A percentile compares a stretch with the other conserved stretches of the same genome.
phyloP scores from a whole-genome alignment of 495 filamentous ascomycete genomes.

The Podospora didyma region DNA sequence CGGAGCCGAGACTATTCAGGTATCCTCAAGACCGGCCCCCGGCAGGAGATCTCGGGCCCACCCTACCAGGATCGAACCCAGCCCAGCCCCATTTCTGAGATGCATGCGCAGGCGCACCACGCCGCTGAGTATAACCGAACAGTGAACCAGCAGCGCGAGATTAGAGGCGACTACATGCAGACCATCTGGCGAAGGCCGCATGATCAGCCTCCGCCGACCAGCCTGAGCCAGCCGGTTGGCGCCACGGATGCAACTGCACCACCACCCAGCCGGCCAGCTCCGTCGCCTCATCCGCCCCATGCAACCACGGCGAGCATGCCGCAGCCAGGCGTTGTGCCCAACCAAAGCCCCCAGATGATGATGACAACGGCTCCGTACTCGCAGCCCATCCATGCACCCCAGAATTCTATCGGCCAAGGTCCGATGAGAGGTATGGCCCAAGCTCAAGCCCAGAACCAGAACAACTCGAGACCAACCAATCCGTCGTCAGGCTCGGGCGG shows the following conservation, averaged over 20 bases:
- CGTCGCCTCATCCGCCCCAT: slow-evolving; percentile 51
- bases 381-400: slow-evolving; percentile 49
- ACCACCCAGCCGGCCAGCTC: slow-evolving; percentile 44
- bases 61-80: slow-evolving; percentile 86
- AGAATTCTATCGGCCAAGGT: slow-evolving; percentile 45
- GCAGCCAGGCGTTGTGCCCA: slow-evolving; percentile 39
- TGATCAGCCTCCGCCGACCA: slow-evolving; percentile 60
- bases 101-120: slow-evolving; percentile 82
- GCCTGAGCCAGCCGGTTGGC: slow-evolving; percentile 42
- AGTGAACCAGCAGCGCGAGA: slow-evolving; percentile 67
- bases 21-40: slow-evolving; percentile 66
- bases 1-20: slow-evolving; percentile 76
- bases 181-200: slow-evolving; percentile 74
- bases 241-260: slow-evolving; percentile 39
- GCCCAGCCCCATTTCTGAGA: slow-evolving; percentile 72
- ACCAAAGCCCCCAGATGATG: slow-evolving; percentile 55
- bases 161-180: slow-evolving; percentile 71
- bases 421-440: slow-evolving; percentile 51
- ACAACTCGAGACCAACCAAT: slow-evolving; percentile 39
- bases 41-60: slow-evolving; percentile 85
- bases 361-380: slow-evolving; percentile 50
- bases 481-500: slow-evolving; percentile 27
- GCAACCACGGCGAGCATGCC: slow-evolving; percentile 37
- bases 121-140: slow-evolving; percentile 87
- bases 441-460: slow-evolving; percentile 48